These are phyloP conservation scores for Mortierella sp. DNA, from an alignment of 371 early-diverging fungal genomes.

Conservation along the genomic window DNA sequence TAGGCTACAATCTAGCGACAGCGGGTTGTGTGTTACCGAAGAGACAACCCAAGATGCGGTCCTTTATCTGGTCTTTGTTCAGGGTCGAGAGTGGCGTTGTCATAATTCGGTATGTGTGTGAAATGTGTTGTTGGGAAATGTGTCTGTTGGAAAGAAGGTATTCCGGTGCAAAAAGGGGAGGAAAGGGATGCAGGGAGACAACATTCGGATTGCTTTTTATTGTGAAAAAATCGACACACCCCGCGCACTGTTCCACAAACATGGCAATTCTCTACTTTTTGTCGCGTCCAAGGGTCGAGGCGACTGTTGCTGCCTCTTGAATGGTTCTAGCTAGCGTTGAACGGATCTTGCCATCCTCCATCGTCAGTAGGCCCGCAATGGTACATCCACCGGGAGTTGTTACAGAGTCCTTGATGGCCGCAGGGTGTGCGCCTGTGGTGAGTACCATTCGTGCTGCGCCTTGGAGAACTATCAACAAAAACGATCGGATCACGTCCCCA, in stretches of 20 bases:
- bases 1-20: too few species aligned
- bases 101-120: neutral
- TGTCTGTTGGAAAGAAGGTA: neutral
- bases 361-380: conserved; percentile 63
- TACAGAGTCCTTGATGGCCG: conserved; percentile 64
- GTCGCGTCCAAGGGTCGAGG: conserved; percentile 59
- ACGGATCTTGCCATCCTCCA: conserved; percentile 69
- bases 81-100: conserved; percentile 26
- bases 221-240: neutral
- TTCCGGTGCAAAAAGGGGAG: neutral
- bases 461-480: conserved; percentile 48
- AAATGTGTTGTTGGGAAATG: neutral
- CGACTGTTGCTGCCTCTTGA: conserved; percentile 64
- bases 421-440: conserved; percentile 61
- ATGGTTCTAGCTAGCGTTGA: conserved; percentile 62
- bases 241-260: neutral
- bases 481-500: neutral
- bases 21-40: conserved; percentile 18
- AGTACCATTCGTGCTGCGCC: conserved; percentile 66
- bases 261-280: conserved; percentile 19
- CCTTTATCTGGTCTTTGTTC: conserved; percentile 30
- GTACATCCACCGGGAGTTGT: conserved; percentile 70
- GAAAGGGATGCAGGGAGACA: too few species aligned
- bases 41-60: conserved; percentile 44
- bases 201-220: too few species aligned